Conservation (phyloP, 768 basidiomycete species). For the Panus rudis region DNA sequence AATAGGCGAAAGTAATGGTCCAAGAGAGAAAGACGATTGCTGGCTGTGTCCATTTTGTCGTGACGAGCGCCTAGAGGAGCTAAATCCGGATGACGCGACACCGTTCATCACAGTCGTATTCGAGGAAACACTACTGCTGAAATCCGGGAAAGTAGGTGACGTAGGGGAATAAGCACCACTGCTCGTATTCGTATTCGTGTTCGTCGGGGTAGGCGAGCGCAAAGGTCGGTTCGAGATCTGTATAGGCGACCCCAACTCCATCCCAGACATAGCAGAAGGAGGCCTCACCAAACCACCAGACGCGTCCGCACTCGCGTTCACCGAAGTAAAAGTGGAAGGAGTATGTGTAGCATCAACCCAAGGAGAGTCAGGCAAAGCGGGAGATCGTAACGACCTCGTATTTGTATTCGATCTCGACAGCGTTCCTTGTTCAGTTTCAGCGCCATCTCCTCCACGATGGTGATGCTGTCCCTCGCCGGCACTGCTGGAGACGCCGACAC, state of each 20-base stretch:
- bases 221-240: conserved; percentile 32
- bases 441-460: neutral
- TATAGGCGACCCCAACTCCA: conserved; percentile 43
- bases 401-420: conserved; percentile 31
- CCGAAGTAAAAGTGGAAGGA: conserved; percentile 7
- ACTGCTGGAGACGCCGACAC: conserved; percentile 19
- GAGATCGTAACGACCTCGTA: conserved; percentile 46
- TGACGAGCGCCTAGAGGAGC: conserved; percentile 43
- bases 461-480: neutral
- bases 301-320: conserved; percentile 15
- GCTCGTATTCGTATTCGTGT: too few species aligned
- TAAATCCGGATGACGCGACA: conserved; percentile 24
- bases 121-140: too few species aligned
- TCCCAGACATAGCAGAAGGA: conserved; percentile 42
- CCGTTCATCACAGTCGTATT: conserved; percentile 22
- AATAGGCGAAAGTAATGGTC: conserved; percentile 62
- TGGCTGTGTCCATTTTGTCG: conserved; percentile 43
- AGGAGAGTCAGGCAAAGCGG: conserved; percentile 56
- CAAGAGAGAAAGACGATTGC: conserved; percentile 35
- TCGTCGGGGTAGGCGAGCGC: conserved; percentile 66
- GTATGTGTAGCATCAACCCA: conserved; percentile 33
- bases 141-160: conserved; percentile 41
- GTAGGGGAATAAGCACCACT: conserved; percentile 44
- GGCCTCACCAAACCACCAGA: too few species aligned
- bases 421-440: too few species aligned